Percentiles rank a stretch among this genome's conserved stretches.
Conservation (phyloP, 2,329 filamentous ascomycete species). For the Diatrype stigma region DNA sequence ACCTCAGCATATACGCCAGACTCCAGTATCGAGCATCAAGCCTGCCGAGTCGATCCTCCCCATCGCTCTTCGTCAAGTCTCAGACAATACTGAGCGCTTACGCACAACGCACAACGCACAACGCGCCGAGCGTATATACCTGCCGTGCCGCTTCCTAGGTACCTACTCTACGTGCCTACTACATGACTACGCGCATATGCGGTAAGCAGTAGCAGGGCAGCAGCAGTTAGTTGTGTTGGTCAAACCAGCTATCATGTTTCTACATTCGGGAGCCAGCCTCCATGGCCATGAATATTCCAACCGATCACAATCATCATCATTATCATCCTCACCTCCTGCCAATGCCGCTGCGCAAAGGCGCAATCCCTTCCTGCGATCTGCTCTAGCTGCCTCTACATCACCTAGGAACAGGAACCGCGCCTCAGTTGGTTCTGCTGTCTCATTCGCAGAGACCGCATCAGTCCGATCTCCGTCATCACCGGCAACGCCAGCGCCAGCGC, state of each 20-base stretch:
- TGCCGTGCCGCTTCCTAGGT: too few species aligned
- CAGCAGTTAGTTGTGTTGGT: neutral
- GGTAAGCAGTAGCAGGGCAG: too few species aligned
- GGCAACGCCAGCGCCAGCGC: neutral
- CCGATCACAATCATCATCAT: conserved; percentile 29
- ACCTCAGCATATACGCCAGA: too few species aligned
- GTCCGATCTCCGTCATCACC: neutral
- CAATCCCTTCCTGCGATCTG: conserved; percentile 25
- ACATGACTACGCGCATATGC: too few species aligned
- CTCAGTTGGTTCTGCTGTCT: neutral
- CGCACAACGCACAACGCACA: too few species aligned
- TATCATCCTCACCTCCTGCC: conserved; percentile 27
- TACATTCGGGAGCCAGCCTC: conserved; percentile 55
- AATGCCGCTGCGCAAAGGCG: conserved; percentile 18
- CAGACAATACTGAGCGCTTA: too few species aligned
- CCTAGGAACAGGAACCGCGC: conserved; percentile 10
- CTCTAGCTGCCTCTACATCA: conserved; percentile 18
- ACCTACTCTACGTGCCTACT: too few species aligned
- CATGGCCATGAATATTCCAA: conserved; percentile 57
- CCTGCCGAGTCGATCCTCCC: too few species aligned
- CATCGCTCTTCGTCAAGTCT: too few species aligned
- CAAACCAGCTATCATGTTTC: conserved; percentile 49
- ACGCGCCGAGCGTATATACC: too few species aligned
- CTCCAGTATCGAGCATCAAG: too few species aligned
- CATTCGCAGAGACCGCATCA: neutral